Conservation (phyloP, 2,329 filamentous ascomycete species). For the Colletotrichum costaricense region DNA sequence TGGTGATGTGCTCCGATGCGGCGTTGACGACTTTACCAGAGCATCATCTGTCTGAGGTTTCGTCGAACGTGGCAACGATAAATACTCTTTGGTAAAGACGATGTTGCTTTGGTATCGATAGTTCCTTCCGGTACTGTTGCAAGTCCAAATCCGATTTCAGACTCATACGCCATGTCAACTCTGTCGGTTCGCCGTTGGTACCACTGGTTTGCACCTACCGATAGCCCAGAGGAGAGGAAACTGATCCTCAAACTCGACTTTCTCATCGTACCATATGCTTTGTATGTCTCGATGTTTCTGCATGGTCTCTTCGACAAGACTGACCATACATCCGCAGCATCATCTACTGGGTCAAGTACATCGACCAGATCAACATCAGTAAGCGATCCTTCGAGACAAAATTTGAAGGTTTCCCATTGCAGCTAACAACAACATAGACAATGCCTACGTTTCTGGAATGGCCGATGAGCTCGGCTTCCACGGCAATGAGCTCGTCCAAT, state of each 20-base stretch:
- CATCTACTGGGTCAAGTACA: constrained; percentile 67
- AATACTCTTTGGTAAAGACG: too few relatives aligned
- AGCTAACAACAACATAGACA: not conserved
- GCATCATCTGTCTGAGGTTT: not conserved
- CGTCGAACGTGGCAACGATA: not conserved
- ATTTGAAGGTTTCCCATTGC: rapidly evolving
- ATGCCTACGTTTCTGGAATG: constrained; percentile 27
- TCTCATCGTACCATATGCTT: constrained; percentile 66
- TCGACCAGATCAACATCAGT: constrained; percentile 67
- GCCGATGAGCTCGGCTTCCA: constrained; percentile 20
- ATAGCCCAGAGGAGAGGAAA: constrained; percentile 60
- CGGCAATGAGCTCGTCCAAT: constrained; percentile 17
- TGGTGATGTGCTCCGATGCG: constrained; percentile 23
- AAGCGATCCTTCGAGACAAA: not conserved
- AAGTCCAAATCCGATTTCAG: too few relatives aligned
- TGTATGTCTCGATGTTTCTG: constrained; percentile 38
- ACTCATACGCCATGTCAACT: not conserved
- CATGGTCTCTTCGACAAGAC: not conserved
- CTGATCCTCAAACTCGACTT: constrained; percentile 67
- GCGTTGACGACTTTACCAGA: constrained; percentile 9
- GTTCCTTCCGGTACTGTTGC: too few relatives aligned
- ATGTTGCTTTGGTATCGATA: too few relatives aligned
- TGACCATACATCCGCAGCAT: constrained; percentile 41
- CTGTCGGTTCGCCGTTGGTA: constrained; percentile 3
- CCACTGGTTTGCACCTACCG: constrained; percentile 61